A percentile compares a stretch with the other conserved stretches of the same genome.
These are phyloP conservation scores for Colletotrichum sp. DNA, from an alignment of 2,329 filamentous ascomycete species.

Conservation along the genomic window DNA sequence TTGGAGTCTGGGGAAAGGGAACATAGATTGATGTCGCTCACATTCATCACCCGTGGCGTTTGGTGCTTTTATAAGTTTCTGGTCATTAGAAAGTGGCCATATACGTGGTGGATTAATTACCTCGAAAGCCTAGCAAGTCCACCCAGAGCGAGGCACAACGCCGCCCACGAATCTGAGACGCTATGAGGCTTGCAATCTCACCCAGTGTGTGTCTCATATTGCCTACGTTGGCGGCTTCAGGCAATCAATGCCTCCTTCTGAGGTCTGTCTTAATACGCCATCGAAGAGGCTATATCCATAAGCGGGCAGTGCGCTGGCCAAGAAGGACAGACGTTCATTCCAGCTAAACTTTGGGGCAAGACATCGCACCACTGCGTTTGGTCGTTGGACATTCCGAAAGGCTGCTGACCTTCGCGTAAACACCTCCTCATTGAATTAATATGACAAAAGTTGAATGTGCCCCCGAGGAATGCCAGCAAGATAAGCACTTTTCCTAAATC, in stretches of 20 bases:
- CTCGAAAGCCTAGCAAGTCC: neutral
- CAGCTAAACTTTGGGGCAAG: neutral
- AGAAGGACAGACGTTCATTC: neutral
- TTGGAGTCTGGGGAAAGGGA: neutral
- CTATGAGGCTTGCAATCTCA: neutral
- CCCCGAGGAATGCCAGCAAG: neutral
- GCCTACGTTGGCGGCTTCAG: neutral
- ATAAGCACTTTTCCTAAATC: neutral
- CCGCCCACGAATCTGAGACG: neutral
- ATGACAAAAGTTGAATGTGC: neutral
- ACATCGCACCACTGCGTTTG: neutral
- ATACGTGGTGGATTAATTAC: fast-evolving
- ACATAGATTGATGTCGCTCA: fast-evolving
- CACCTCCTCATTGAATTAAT: neutral
- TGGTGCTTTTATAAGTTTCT: neutral
- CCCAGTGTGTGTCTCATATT: neutral
- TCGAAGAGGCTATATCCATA: neutral
- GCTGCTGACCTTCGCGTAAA: neutral
- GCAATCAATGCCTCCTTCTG: neutral
- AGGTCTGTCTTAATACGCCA: neutral
- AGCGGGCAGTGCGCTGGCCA: neutral
- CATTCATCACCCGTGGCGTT: neutral
- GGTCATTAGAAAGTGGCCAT: neutral
- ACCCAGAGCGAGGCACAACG: neutral
- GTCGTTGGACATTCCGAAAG: neutral